Percentiles rank a stretch among this genome's conserved stretches.
Conservation (phyloP, 768 basidiomycete species). For the Mycena floridula region DNA sequence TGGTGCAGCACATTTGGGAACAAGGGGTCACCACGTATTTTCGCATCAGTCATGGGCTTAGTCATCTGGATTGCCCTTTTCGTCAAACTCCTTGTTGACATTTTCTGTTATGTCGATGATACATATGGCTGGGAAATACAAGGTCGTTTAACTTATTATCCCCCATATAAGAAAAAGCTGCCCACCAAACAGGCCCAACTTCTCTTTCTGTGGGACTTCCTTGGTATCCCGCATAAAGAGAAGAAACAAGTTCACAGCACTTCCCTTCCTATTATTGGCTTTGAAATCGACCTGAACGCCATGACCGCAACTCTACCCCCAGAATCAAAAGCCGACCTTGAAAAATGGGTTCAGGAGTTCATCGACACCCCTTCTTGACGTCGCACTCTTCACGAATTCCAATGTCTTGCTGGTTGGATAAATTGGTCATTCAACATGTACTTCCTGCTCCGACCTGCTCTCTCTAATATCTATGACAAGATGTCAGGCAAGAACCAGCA, state of each 20-base stretch:
- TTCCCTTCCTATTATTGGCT: slow-evolving; percentile 18
- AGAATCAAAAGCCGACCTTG: neutral
- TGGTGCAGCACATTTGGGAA: neutral
- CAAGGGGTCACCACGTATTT: neutral
- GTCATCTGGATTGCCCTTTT: slow-evolving; percentile 3
- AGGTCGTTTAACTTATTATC: neutral
- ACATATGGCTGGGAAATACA: neutral
- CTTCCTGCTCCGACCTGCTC: slow-evolving; percentile 16
- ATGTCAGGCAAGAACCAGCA: slow-evolving; percentile 13
- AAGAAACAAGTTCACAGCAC: slow-evolving; percentile 15
- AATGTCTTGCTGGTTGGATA: slow-evolving; percentile 15
- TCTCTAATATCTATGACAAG: slow-evolving; percentile 15
- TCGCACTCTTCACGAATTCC: slow-evolving; percentile 14
- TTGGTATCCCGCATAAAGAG: slow-evolving; percentile 5
- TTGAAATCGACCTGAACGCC: slow-evolving; percentile 15
- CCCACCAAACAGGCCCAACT: slow-evolving; percentile 1
- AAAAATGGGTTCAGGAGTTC: neutral
- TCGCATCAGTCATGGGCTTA: neutral
- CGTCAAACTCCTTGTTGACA: neutral
- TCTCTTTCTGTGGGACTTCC: slow-evolving; percentile 12
- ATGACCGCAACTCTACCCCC: neutral
- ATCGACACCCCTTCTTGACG: neutral
- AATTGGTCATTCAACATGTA: slow-evolving; percentile 22
- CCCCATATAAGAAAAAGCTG: neutral
- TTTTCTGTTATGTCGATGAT: slow-evolving; percentile 3